Evolutionary conservation across 202 grass and related monocot species (phyloP), one percentile per base, ranked within the genome.

Genomic region (Setaria viridis): DNA sequence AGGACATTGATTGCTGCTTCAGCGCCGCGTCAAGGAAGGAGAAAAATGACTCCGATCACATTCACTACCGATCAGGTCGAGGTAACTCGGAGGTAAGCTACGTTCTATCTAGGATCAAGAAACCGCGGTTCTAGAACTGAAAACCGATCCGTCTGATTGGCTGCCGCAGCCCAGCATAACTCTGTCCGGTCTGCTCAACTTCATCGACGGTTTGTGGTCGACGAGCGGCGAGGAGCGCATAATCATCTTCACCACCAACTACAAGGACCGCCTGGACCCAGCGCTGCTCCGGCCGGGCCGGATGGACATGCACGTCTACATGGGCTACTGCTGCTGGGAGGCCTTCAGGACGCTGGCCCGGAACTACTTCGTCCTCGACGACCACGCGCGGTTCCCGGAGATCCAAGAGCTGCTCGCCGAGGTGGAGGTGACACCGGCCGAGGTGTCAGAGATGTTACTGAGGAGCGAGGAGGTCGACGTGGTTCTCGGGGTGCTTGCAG

Each of bases 1-100:
- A 95, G 87, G 95, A 95, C 82, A 98, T 95, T 45, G 93, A 98
- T 41, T 98, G 93, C 85, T 80, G 91, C 45, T 85, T 91, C 59
- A 81, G 77, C 5, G 32, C 88, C 70, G 81, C 82, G 11, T 56
- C 83, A 11, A 88, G 89, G 86, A 89, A 90, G n/a, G 74, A 85
- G 17, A 74, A 76, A 6, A 72, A 77, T 9, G 80, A 55, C 47
- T 3, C 11, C n/a, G 33, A 80, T 21, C 11, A 41, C 32, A 8
- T 7, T 32, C 12, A 1, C 45, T 29, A 15, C 11, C 5, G 16
- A 51, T 12, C 29, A n/a, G 62, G 29, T 39, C 55, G 9, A n/a
- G 19, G 2, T n/a, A 19, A 11, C 32, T 68, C 46, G 47, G 49
- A 67, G 77, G 78, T 80, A 80, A 51, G 32, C 11, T 54, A 20